Conservation (phyloP, 2,329 filamentous ascomycete species). For the Daldinia eschscholtzii region DNA sequence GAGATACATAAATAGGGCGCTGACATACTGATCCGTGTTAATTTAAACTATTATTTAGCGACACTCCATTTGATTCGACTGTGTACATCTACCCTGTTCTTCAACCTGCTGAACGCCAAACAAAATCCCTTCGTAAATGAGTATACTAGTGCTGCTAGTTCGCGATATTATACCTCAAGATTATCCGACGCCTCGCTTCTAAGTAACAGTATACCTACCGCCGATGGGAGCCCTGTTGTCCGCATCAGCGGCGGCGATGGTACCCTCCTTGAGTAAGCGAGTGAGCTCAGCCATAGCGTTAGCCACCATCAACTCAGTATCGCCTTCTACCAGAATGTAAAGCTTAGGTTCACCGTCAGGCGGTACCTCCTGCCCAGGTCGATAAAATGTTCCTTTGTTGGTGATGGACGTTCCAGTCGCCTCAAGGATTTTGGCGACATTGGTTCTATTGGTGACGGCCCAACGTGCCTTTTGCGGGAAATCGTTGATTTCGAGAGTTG, state of each 20-base stretch:
- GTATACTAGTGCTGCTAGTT: background rate
- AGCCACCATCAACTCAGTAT: slow-evolving; percentile 92
- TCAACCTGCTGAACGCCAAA: slow-evolving; percentile 4
- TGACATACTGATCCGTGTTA: background rate
- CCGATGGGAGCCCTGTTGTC: slow-evolving; percentile 82
- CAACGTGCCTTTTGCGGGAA: slow-evolving; percentile 98
- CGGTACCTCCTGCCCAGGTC: slow-evolving; percentile 82
- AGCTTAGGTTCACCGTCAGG: slow-evolving; percentile 87
- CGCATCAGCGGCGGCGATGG: slow-evolving; percentile 88
- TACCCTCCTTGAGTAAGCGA: slow-evolving; percentile 88
- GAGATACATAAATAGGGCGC: background rate
- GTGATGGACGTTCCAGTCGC: slow-evolving; percentile 96
- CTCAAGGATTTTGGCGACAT: slow-evolving; percentile 97
- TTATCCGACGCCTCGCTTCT: slow-evolving; percentile 43
- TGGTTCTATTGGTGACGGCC: slow-evolving; percentile 98
- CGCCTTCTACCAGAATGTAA: slow-evolving; percentile 97
- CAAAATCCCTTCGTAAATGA: background rate
- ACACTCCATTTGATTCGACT: slow-evolving; percentile 3
- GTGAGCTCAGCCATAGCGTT: slow-evolving; percentile 92
- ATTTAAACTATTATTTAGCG: background rate
- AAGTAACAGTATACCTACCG: slow-evolving; percentile 89
- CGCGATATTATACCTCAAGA: background rate
- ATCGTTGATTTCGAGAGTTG: slow-evolving; percentile 98
- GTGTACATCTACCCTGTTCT: background rate
- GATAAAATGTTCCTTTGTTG: slow-evolving; percentile 93